A percentile compares a stretch with the other conserved stretches of the same genome.
Conservation (phyloP, 1,139 yeast genomes). For the Kodamaea derodonti region DNA sequence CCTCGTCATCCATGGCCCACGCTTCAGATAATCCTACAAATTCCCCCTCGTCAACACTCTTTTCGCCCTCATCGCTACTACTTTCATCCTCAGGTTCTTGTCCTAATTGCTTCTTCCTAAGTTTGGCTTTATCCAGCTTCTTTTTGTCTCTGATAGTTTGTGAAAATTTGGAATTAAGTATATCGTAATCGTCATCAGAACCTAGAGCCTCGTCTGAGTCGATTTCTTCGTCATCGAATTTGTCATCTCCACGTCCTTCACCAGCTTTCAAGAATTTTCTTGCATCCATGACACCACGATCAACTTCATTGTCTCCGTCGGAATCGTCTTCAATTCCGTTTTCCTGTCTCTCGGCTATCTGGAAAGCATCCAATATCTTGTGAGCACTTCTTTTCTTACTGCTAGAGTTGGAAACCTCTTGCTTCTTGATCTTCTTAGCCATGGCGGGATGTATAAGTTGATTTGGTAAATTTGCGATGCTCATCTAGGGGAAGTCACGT, state of each 20-base stretch:
- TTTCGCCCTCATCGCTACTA: slow-evolving; percentile 39
- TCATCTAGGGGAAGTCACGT: background rate
- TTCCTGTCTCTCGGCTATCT: slow-evolving; percentile 43
- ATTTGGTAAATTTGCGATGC: background rate
- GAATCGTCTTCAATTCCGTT: slow-evolving; percentile 15
- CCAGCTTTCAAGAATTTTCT: slow-evolving; percentile 26
- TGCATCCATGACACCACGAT: slow-evolving; percentile 45
- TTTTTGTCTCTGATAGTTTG: slow-evolving; percentile 60
- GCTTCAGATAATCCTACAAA: slow-evolving; percentile 76
- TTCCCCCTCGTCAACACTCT: slow-evolving; percentile 67
- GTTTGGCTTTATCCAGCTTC: slow-evolving; percentile 31
- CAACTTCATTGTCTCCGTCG: slow-evolving; percentile 22
- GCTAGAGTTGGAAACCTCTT: slow-evolving; percentile 5
- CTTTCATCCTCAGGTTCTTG: slow-evolving; percentile 13
- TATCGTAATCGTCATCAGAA: slow-evolving; percentile 71
- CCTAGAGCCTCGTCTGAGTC: slow-evolving; percentile 78
- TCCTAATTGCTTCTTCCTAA: slow-evolving; percentile 18
- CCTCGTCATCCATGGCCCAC: slow-evolving; percentile 79
- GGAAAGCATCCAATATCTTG: slow-evolving; percentile 44
- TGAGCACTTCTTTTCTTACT: slow-evolving; percentile 30
- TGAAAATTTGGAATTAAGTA: slow-evolving; percentile 61
- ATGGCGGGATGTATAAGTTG: slow-evolving; percentile 1
- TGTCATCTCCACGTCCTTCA: slow-evolving; percentile 18
- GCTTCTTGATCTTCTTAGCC: slow-evolving; percentile 15
- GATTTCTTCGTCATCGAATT: slow-evolving; percentile 60